Evolutionary conservation across 1,284 basidiomycete species (phyloP).

Genomic region (Apiotrichum veenhuisii): DNA sequence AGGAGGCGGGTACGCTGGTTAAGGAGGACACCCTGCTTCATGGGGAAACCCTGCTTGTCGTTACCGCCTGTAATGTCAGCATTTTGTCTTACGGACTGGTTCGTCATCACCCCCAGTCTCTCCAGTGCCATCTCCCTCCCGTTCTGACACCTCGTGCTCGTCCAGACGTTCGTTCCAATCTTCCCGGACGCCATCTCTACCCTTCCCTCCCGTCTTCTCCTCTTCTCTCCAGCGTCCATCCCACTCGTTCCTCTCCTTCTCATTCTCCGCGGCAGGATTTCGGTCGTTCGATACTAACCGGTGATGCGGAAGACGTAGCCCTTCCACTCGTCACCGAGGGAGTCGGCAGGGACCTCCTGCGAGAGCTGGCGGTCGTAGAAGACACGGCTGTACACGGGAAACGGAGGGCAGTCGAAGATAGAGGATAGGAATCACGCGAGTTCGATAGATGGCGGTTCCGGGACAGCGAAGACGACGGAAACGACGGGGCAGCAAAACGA

Average conservation of each 20-base stretch:
- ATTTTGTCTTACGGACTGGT: not conserved
- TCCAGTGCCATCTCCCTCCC: not conserved
- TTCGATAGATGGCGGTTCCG: slow-evolving; percentile 2
- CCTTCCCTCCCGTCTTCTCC: not conserved
- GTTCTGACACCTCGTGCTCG: too few species aligned
- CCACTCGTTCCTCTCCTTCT: too few species aligned
- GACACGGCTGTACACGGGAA: slow-evolving; percentile 60
- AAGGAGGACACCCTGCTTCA: slow-evolving; percentile 98
- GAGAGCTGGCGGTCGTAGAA: slow-evolving; percentile 97
- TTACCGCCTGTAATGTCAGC: slow-evolving; percentile 34
- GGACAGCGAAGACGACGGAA: too few species aligned
- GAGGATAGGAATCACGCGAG: not conserved
- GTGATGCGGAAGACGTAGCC: slow-evolving; percentile 97
- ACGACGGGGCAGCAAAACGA: too few species aligned
- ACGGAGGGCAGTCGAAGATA: not conserved
- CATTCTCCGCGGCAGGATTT: too few species aligned
- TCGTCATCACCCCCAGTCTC: slow-evolving; percentile 52
- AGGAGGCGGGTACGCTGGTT: slow-evolving; percentile 92
- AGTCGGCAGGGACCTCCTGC: slow-evolving; percentile 84
- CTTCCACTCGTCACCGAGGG: slow-evolving; percentile 93
- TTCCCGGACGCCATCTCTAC: too few species aligned
- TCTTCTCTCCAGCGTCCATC: not conserved
- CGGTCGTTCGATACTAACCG: slow-evolving; percentile 54
- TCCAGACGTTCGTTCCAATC: too few species aligned
- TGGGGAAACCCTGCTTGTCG: slow-evolving; percentile 55